phyloP scores from a whole-genome alignment of 2,329 filamentous ascomycete species.

The Monilinia polystroma region DNA sequence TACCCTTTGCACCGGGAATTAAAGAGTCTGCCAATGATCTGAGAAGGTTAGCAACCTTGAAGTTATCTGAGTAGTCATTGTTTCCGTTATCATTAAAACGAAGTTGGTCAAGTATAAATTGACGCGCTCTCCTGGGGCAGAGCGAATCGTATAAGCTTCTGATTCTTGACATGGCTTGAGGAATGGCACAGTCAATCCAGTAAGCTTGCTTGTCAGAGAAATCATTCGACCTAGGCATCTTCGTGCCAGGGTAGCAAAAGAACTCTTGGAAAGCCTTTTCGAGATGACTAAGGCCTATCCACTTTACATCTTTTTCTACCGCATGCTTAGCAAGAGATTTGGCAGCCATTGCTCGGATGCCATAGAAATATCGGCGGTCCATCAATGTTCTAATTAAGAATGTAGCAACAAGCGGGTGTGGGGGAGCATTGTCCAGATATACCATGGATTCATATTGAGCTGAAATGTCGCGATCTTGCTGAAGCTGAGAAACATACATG shows the following conservation, averaged over 20 bases:
- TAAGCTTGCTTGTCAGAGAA: slow-evolving; percentile 87
- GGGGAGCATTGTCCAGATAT: slow-evolving; percentile 64
- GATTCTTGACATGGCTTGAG: slow-evolving; percentile 75
- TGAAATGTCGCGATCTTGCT: slow-evolving; percentile 94
- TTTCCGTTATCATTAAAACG: slow-evolving; percentile 93
- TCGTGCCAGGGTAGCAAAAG: slow-evolving; percentile 77
- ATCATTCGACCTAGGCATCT: slow-evolving; percentile 84
- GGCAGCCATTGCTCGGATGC: slow-evolving; percentile 83
- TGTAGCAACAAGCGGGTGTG: slow-evolving; percentile 81
- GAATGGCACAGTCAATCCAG: slow-evolving; percentile 78
- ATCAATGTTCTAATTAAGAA: slow-evolving; percentile 87
- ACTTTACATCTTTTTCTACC: slow-evolving; percentile 61
- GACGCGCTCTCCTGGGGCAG: slow-evolving; percentile 75
- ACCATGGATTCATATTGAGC: slow-evolving; percentile 79
- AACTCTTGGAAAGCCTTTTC: slow-evolving; percentile 83
- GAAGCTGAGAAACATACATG: slow-evolving; percentile 97
- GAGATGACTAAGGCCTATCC: slow-evolving; percentile 80
- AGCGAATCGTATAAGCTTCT: slow-evolving; percentile 58
- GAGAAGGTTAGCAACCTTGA: slow-evolving; percentile 83
- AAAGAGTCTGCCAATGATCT: slow-evolving; percentile 58
- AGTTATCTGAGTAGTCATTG: slow-evolving; percentile 84
- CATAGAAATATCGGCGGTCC: slow-evolving; percentile 90
- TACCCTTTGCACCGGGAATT: slow-evolving; percentile 46
- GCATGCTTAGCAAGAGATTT: slow-evolving; percentile 75
- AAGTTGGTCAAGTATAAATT: slow-evolving; percentile 84